Evolutionary conservation across 768 basidiomycete species (phyloP).

Genomic region (Dacryopinax spathularia): DNA sequence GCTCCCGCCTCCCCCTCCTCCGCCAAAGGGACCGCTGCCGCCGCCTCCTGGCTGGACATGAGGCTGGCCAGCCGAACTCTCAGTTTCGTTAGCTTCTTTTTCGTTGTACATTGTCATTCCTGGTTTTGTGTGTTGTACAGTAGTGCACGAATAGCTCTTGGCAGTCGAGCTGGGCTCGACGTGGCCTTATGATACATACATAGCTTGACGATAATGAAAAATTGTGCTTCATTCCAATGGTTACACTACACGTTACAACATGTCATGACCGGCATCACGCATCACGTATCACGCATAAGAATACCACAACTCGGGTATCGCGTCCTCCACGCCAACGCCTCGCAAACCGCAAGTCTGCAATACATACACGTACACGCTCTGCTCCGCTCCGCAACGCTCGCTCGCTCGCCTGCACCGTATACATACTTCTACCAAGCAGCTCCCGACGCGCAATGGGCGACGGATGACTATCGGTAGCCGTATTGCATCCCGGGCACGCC

Average conservation of each 20-base stretch:
- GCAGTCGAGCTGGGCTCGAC: neutral
- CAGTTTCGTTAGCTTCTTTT: neutral
- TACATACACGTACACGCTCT: neutral
- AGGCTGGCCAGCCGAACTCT: neutral
- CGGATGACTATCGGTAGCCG: neutral
- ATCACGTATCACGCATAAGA: no score
- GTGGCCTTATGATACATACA: no score
- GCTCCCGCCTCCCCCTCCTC: neutral
- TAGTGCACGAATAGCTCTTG: neutral
- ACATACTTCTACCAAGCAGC: no score
- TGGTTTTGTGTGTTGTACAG: neutral
- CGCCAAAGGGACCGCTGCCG: neutral
- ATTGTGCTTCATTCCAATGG: neutral
- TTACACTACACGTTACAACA: conserved; percentile 4
- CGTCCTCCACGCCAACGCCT: neutral
- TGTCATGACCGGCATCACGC: neutral
- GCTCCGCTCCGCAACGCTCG: no score
- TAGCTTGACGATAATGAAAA: no score
- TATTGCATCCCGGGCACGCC: neutral
- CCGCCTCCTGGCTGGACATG: neutral
- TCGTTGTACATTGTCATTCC: neutral
- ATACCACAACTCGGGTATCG: conserved; percentile 1
- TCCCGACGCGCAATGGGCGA: neutral
- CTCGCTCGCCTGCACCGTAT: neutral
- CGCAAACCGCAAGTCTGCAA: neutral